Evolutionary conservation across 345 rosid species (phyloP).

Genomic region (Aquilaria malaccensis): DNA sequence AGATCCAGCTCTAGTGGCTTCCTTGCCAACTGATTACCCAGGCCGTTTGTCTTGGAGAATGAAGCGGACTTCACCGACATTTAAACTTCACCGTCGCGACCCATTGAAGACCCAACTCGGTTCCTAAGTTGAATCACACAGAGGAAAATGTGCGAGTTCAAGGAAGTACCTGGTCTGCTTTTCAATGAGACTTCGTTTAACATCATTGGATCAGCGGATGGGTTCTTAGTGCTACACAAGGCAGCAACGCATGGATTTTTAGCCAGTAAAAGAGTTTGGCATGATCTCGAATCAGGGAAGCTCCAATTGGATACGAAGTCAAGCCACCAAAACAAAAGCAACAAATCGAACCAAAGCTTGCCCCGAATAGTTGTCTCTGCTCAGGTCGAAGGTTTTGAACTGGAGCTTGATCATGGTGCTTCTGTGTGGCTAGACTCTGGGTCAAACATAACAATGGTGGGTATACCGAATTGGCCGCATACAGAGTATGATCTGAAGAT

Average conservation of each 20-base stretch:
- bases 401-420: slow-evolving; percentile 42
- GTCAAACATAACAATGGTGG: slow-evolving; percentile 63
- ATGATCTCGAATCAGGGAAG: slow-evolving; percentile 31
- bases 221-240: slow-evolving; percentile 51
- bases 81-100: slow-evolving; percentile 11
- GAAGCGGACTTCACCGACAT: slow-evolving; percentile 10
- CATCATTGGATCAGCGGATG: slow-evolving; percentile 25
- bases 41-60: slow-evolving; percentile 22
- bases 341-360: slow-evolving; percentile 33
- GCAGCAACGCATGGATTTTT: slow-evolving; percentile 53
- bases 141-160: slow-evolving; percentile 24
- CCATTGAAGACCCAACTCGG: not conserved
- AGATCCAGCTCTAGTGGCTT: slow-evolving; percentile 21
- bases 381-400: slow-evolving; percentile 44
- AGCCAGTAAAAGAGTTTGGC: slow-evolving; percentile 55
- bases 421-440: slow-evolving; percentile 55
- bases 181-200: slow-evolving; percentile 38
- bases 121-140: slow-evolving; percentile 8
- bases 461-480: slow-evolving; percentile 55
- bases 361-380: slow-evolving; percentile 40
- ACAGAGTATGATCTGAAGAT: slow-evolving; percentile 45
- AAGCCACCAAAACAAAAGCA: slow-evolving; percentile 7
- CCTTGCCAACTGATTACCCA: slow-evolving; percentile 24
- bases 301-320: slow-evolving; percentile 2
- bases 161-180: slow-evolving; percentile 36